These are phyloP conservation scores for Populus tremula DNA, from an alignment of 345 rosid genomes.

Conservation along the genomic window DNA sequence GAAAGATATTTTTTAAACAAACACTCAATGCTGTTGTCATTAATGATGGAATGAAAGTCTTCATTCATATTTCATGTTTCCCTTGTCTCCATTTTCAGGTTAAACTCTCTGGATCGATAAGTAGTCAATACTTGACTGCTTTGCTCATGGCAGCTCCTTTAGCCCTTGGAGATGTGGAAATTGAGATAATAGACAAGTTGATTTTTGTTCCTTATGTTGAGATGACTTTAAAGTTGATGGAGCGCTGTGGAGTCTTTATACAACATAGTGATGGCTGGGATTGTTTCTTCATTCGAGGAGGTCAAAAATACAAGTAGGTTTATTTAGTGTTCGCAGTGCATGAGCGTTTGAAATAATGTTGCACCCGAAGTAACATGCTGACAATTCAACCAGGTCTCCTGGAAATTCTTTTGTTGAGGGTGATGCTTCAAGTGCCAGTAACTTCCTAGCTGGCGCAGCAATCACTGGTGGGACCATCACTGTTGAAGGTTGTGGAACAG, in stretches of 20 bases:
- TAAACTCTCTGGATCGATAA: conserved; percentile 87
- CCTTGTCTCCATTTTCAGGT: conserved; percentile 52
- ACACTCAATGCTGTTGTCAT: background rate
- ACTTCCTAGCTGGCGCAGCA: conserved; percentile 96
- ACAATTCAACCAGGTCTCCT: conserved; percentile 59
- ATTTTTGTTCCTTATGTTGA: conserved; percentile 95
- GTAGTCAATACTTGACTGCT: conserved; percentile 97
- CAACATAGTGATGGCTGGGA: conserved; percentile 86
- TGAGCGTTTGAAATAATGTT: conserved; percentile 6
- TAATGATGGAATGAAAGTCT: background rate
- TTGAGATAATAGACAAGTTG: conserved; percentile 79
- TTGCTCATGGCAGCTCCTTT: conserved; percentile 95
- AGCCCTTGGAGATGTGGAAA: conserved; percentile 87
- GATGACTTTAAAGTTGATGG: conserved; percentile 96
- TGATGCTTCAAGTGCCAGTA: conserved; percentile 99
- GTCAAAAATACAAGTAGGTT: conserved; percentile 85
- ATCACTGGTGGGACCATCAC: conserved; percentile 90
- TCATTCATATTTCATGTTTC: conserved; percentile 13
- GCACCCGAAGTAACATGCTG: conserved; percentile 9
- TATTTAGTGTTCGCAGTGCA: background rate
- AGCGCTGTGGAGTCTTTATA: conserved; percentile 72
- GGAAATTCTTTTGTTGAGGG: conserved; percentile 93
- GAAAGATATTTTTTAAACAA: background rate
- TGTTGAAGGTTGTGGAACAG: conserved; percentile 95
- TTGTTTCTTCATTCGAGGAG: conserved; percentile 69